Base-by-base conservation (phyloP, 352 stramenopile species). In the Thalassiosira mediterranea region DNA sequence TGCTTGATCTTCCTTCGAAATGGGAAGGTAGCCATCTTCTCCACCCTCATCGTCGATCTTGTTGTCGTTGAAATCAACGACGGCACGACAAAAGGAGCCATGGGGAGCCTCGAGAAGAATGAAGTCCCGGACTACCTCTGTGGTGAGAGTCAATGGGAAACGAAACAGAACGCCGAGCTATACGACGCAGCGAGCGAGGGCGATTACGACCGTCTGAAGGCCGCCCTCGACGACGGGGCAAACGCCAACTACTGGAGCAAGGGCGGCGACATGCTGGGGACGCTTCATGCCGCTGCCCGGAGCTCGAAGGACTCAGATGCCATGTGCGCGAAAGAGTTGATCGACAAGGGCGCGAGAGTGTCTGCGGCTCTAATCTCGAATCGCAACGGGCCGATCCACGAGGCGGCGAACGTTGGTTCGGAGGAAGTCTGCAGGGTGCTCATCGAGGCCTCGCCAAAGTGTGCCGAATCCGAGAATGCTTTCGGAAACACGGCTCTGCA, bases 81-180 rank as follows among this genome's bases (percentile, higher is more conserved):
- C n/a, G n/a, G n/a, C n/a, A n/a, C n/a, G n/a, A n/a, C n/a, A n/a
- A n/a, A n/a, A n/a, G n/a, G n/a, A n/a, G n/a, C n/a, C n/a, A n/a
- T n/a, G n/a, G n/a, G n/a, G n/a, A n/a, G n/a, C n/a, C n/a, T n/a
- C n/a, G n/a, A n/a, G n/a, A n/a, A n/a, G n/a, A n/a, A n/a, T n/a
- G 64, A 52, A 2, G 53, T 66, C 5, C 52, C 52, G 0, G 64
- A 73, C 0, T 73, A 73, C 31, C 51, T 73, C 11, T 23, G 40
- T 23, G 64, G 64, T 5, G 64, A 73, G 23, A 70, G 57, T 40
- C 67, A 76, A 32, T 63, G 26, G 25, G 48, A 62, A 11, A 70
- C 57, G 11, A 15, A 28, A 11, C n/a, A 46, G n/a, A 76, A 76
- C 19, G 10, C 53, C 31, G 4, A 63, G 26, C 42, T 76, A 3